phyloP scores from a whole-genome alignment of 2,329 filamentous ascomycete species.

The Pseudogymnoascus sp. region DNA sequence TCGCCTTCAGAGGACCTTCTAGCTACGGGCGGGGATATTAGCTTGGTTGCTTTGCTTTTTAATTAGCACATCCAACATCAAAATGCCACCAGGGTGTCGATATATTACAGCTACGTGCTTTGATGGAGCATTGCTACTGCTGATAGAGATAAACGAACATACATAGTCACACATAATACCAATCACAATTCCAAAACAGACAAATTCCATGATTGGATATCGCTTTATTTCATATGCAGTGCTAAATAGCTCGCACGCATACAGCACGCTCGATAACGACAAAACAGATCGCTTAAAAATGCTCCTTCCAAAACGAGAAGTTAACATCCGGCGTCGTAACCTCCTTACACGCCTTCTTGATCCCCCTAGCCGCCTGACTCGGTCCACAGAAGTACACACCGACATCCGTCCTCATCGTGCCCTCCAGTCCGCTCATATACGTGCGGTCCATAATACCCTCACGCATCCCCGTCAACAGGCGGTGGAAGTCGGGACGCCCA shows the following conservation, averaged over 20 bases:
- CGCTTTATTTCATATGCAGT: not conserved
- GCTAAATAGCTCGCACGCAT: not conserved
- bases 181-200: not conserved
- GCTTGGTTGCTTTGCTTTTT: not conserved
- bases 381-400: conserved; percentile 86
- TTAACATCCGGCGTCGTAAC: conserved; percentile 70
- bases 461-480: conserved; percentile 75
- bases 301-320: conserved; percentile 99
- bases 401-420: conserved; percentile 70
- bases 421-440: conserved; percentile 77
- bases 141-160: not conserved
- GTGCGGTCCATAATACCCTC: conserved; percentile 78
- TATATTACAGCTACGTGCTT: not conserved
- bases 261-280: not conserved
- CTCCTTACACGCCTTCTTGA: conserved; percentile 69
- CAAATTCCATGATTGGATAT: not conserved
- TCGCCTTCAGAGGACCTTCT: not conserved
- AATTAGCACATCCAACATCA: not conserved
- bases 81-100: not conserved
- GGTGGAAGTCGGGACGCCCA: conserved; percentile 80
- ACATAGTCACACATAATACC: not conserved
- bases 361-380: conserved; percentile 60
- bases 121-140: not conserved
- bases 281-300: conserved; percentile 47
- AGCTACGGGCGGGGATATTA: not conserved